Evolutionary conservation across 345 rosid genomes (phyloP).

Genomic region (Heritiera fomes): DNA sequence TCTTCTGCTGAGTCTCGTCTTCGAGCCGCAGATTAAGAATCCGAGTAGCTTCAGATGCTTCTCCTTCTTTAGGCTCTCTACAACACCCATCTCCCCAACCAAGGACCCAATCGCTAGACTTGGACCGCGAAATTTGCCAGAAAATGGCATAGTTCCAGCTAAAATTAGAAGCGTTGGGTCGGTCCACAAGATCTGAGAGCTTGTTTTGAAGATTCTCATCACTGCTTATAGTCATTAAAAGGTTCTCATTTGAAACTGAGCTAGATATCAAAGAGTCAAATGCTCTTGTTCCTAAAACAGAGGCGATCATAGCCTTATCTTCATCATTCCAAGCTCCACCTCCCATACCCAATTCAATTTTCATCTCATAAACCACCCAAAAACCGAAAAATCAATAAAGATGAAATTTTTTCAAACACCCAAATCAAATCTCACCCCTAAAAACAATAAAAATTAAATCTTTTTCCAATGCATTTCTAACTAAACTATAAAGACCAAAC

Average conservation of each 20-base stretch:
- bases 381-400: neutral
- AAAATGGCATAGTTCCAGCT: conserved; percentile 97
- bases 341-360: conserved; percentile 54
- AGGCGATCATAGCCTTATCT: conserved; percentile 61
- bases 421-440: conserved; percentile 30
- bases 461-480: conserved; percentile 24
- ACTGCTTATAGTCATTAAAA: conserved; percentile 54
- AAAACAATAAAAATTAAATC: neutral
- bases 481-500: conserved; percentile 15
- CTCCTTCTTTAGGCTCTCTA: conserved; percentile 81
- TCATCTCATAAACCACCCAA: conserved; percentile 38
- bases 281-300: conserved; percentile 81
- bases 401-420: conserved; percentile 12
- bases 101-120: conserved; percentile 80
- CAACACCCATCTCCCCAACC: conserved; percentile 99
- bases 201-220: conserved; percentile 79
- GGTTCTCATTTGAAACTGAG: conserved; percentile 64
- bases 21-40: conserved; percentile 42
- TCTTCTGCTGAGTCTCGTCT: conserved; percentile 67
- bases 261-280: conserved; percentile 69
- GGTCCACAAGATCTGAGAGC: conserved; percentile 90
- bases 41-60: conserved; percentile 53
- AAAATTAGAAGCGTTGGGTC: conserved; percentile 66
- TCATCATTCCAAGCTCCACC: conserved; percentile 73
- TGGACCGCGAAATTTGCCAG: conserved; percentile 91